These are phyloP conservation scores for Pyronema omphalodes DNA, from an alignment of 495 filamentous ascomycete species.

Conservation along the genomic window DNA sequence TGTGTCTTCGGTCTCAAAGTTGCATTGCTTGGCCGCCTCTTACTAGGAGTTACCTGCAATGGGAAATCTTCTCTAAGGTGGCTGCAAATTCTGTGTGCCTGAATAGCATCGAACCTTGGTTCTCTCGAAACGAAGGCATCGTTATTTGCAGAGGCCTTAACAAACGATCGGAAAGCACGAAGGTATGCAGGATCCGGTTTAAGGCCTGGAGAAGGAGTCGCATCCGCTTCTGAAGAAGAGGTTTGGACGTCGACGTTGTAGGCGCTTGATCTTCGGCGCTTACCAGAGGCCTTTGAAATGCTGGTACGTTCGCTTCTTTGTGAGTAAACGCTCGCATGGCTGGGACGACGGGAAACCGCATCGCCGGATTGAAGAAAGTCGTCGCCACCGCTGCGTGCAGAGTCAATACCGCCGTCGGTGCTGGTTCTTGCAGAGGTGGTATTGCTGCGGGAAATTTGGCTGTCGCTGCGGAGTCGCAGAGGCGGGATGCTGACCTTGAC, in stretches of 20 bases:
- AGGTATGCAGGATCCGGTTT: constrained; percentile 62
- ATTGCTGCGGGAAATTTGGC: not conserved
- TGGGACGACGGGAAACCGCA: too few species aligned
- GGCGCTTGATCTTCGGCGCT: too few species aligned
- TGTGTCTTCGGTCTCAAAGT: not conserved
- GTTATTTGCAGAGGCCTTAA: constrained; percentile 35
- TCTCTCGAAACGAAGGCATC: constrained; percentile 72
- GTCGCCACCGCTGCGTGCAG: too few species aligned
- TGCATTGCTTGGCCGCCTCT: not conserved
- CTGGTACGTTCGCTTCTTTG: too few species aligned
- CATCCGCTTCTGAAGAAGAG: too few species aligned
- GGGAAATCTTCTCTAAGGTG: constrained; percentile 20
- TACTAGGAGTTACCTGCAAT: constrained; percentile 2
- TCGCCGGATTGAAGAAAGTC: too few species aligned
- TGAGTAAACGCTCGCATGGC: too few species aligned
- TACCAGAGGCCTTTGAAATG: too few species aligned
- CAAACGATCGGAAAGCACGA: constrained; percentile 62
- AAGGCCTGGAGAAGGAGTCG: too few species aligned
- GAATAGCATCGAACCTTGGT: constrained; percentile 73
- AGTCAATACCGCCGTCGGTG: not conserved
- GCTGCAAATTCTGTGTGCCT: constrained; percentile 49
- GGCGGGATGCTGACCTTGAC: too few species aligned
- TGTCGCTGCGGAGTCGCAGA: too few species aligned
- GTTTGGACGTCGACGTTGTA: too few species aligned
- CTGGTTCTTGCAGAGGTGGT: not conserved